phyloP scores from a whole-genome alignment of 768 basidiomycete species.

The Amylocystis lapponica region DNA sequence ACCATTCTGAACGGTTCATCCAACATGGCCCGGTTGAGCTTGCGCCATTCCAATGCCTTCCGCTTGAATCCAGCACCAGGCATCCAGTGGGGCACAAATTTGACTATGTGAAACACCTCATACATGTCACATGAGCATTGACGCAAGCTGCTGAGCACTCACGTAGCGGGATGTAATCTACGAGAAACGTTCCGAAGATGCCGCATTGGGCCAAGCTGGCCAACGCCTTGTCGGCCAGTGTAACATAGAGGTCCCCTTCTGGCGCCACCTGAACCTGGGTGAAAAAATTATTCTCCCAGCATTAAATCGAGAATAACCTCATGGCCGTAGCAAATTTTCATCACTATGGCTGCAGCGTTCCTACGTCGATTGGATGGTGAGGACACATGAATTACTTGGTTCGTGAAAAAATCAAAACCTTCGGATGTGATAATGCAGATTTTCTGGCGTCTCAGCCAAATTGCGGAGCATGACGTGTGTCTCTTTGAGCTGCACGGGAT shows the following conservation, averaged over 20 bases:
- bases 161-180: conserved; percentile 34
- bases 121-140: too few species aligned
- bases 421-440: conserved; percentile 3
- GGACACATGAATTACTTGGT: neutral
- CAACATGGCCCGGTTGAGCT: conserved; percentile 3
- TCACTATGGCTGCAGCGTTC: conserved; percentile 1
- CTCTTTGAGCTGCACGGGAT: conserved; percentile 4
- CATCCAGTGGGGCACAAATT: conserved; percentile 16
- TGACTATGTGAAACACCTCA: conserved; percentile 6
- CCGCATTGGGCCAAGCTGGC: conserved; percentile 18
- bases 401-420: neutral
- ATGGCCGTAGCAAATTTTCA: conserved; percentile 4
- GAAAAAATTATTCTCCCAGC: too few species aligned
- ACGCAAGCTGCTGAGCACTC: conserved; percentile 3
- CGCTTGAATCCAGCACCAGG: conserved; percentile 21
- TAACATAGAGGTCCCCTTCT: conserved; percentile 4
- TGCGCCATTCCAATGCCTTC: conserved; percentile 8
- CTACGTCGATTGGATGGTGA: too few species aligned
- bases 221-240: conserved; percentile 4
- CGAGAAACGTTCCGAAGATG: conserved; percentile 39
- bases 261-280: conserved; percentile 2
- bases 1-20: conserved; percentile 11
- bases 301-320: neutral
- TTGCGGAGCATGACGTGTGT: conserved; percentile 7
- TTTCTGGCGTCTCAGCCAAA: conserved; percentile 1